These are phyloP conservation scores for Penicillium sp. DNA, from an alignment of 2,329 filamentous ascomycete species.

Conservation along the genomic window DNA sequence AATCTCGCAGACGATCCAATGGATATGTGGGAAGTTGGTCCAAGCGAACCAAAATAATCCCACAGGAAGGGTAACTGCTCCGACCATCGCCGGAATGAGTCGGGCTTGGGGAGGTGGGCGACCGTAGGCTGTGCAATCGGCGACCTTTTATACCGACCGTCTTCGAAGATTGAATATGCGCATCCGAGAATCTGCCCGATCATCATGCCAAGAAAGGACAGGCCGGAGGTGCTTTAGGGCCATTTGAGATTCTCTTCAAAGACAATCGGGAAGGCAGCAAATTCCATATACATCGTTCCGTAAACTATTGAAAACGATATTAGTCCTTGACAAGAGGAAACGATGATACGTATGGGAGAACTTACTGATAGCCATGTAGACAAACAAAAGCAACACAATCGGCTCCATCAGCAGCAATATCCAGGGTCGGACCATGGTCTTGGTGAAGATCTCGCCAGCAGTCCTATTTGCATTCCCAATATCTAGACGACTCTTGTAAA, in stretches of 20 bases:
- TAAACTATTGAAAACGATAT: constrained; percentile 33
- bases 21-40: constrained; percentile 14
- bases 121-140: not conserved
- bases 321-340: not conserved
- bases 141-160: constrained; percentile 12
- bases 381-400: constrained; percentile 45
- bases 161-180: constrained; percentile 36
- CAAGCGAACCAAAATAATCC: constrained; percentile 22
- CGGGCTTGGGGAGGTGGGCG: constrained; percentile 11
- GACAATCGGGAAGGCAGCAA: constrained; percentile 50
- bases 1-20: constrained; percentile 14
- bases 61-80: constrained; percentile 12
- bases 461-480: constrained; percentile 11
- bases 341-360: not conserved
- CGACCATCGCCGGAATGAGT: constrained; percentile 15
- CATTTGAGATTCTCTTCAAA: constrained; percentile 44
- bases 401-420: constrained; percentile 46
- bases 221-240: constrained; percentile 41
- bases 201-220: constrained; percentile 47
- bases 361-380: constrained; percentile 40
- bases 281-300: constrained; percentile 49
- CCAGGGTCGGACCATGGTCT: constrained; percentile 46
- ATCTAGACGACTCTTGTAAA: constrained; percentile 32
- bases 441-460: constrained; percentile 32
- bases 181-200: constrained; percentile 35